A percentile compares a stretch with the other conserved stretches of the same genome.
Conservation (phyloP, 345 rosid species). For the Bretschneidera sinensis region DNA sequence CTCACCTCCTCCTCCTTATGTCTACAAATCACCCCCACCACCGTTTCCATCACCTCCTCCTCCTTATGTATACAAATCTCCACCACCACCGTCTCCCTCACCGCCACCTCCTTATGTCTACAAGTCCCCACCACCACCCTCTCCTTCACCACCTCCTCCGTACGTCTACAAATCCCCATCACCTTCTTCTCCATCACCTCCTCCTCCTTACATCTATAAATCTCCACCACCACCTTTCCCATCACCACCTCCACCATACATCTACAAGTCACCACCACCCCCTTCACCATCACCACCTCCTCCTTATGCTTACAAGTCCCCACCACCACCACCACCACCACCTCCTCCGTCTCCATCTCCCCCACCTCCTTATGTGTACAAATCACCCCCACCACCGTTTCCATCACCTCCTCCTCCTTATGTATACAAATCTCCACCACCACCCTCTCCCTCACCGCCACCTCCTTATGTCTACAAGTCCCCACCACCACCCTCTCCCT, state of each 20-base stretch:
- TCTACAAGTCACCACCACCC: conserved; percentile 18
- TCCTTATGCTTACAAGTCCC: background rate
- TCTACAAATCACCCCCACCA: conserved; percentile 15
- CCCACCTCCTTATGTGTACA: background rate
- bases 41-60: background rate
- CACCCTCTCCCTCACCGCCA: too few relatives aligned
- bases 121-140: conserved; percentile 8
- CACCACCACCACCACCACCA: background rate
- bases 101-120: background rate
- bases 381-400: background rate
- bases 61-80: background rate
- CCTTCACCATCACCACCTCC: conserved; percentile 9
- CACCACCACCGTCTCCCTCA: background rate
- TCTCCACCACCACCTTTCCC: conserved; percentile 12
- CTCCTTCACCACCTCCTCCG: background rate
- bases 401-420: background rate
- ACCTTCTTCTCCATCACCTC: conserved; percentile 13
- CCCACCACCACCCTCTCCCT: background rate
- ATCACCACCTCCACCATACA: conserved; percentile 8
- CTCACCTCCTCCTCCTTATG: conserved; percentile 7
- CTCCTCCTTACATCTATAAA: conserved; percentile 13
- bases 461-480: too few relatives aligned
- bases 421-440: background rate
- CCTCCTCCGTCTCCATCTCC: background rate
- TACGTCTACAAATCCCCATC: conserved; percentile 2